Base-by-base conservation (phyloP, 2,329 filamentous ascomycete species). In the Fusarium domesticum region DNA sequence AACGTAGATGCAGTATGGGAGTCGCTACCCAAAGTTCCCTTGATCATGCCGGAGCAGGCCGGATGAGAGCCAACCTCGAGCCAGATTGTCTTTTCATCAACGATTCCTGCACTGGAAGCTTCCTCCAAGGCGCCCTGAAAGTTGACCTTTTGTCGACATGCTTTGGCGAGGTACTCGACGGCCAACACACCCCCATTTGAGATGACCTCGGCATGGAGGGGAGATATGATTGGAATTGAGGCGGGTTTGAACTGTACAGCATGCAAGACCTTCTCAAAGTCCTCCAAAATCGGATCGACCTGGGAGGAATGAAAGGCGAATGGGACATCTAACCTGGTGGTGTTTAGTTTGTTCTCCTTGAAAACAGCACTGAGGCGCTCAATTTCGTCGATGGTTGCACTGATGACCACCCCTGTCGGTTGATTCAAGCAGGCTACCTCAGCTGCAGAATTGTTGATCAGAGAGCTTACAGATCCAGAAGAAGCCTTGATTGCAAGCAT, bases 341-440 rank as follows among this genome's bases (percentile, higher is more conserved):
- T 74, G 53, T 74, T 67, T 66, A 77, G 67, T 60, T 61, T 48
- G 58, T 68, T 11, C 48, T 60, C 19, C 32, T 57, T 31, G 50
- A 52, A 16, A 70, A 58, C 43, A 59, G 51, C 31, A 58, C 47
- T 73, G 14, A 82, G 70, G 4, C 69, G 62, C 4, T 65, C 57
- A 31, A 79, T 68, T 41, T 74, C 64, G 2, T 58, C 57, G 0
- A 69, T 66, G 8, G 61, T 57, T 8, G 75, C 77, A 17, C 70
- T 70, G n/a, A 93, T 72, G 2, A 93, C 89, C 8, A 83, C 90
- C 61, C 89, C 86, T 39, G 80, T 73, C 0, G 84, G 82, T 0
- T 84, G 81, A 56, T 95, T 95, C 62, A 89, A 77, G 69, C 89
- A 93, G 14, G 88, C 84, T 23, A 80, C 57, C 31, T 77, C 76